These are phyloP conservation scores for Zea luxurians DNA, from an alignment of 176 grass and related monocot species.

Conservation along the genomic window DNA sequence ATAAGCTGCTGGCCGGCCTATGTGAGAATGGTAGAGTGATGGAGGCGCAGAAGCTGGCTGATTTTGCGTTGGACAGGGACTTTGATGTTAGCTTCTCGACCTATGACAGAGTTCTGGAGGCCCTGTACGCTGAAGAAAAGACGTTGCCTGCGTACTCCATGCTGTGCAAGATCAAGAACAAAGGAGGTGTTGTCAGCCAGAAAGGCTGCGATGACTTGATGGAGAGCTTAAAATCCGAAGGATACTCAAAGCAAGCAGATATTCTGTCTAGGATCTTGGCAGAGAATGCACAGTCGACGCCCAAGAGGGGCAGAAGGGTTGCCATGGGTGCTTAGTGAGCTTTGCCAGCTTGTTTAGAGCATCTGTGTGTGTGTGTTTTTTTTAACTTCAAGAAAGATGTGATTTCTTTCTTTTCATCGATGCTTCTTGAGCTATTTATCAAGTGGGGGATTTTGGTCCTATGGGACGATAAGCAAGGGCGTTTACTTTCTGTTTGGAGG, in stretches of 20 bases:
- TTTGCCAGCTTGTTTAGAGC: conserved; percentile 1
- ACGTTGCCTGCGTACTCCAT: conserved; percentile 80
- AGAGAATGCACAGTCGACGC: conserved; percentile 42
- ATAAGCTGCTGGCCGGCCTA: conserved; percentile 58
- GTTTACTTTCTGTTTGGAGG: conserved; percentile 5
- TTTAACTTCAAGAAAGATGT: conserved; percentile 37
- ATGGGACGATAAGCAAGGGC: conserved; percentile 23
- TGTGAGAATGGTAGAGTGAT: conserved; percentile 69
- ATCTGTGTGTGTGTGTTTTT: conserved; percentile 17
- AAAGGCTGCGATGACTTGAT: conserved; percentile 79
- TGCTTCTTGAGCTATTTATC: conserved; percentile 21
- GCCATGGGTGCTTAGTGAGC: conserved; percentile 49
- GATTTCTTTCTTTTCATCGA: conserved; percentile 21
- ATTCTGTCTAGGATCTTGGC: conserved; percentile 80
- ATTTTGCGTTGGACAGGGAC: conserved; percentile 76
- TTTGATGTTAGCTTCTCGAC: conserved; percentile 71
- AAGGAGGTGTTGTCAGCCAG: conserved; percentile 70
- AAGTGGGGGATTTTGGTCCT: conserved; percentile 28
- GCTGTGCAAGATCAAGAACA: conserved; percentile 94
- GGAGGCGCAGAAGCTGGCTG: conserved; percentile 79
- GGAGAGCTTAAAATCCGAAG: conserved; percentile 69
- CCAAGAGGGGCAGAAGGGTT: conserved; percentile 53
- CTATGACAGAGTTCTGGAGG: conserved; percentile 81
- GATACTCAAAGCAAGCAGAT: conserved; percentile 90
- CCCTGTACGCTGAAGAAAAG: conserved; percentile 66